These are phyloP conservation scores for Xylaria bambusicola DNA, from an alignment of 495 filamentous ascomycete genomes.

Conservation along the genomic window DNA sequence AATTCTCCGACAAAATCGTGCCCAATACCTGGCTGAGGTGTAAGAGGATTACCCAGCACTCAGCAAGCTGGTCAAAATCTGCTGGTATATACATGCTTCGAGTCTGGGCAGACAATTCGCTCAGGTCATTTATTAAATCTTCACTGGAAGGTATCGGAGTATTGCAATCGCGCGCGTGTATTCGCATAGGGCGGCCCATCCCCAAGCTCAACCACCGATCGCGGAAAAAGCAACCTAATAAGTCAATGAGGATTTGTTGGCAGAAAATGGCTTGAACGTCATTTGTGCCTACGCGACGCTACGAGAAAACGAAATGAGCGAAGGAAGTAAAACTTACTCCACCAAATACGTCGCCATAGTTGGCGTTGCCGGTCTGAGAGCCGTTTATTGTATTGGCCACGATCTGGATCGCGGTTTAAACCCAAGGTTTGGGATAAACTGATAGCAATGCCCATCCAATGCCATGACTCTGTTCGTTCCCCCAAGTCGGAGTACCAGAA, in stretches of 20 bases:
- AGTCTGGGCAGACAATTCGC: background rate
- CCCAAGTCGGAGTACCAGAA: constrained; percentile 29
- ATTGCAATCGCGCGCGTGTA: constrained; percentile 21
- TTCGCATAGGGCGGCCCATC: constrained; percentile 27
- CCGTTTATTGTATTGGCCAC: constrained; percentile 5
- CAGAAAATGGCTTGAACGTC: too few species aligned
- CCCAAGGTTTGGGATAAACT: constrained; percentile 28
- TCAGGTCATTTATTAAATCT: constrained; percentile 7
- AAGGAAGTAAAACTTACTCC: constrained; percentile 6
- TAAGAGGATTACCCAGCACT: background rate
- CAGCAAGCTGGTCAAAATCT: background rate
- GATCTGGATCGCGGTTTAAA: constrained; percentile 18
- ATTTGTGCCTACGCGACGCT: too few species aligned
- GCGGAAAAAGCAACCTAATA: constrained; percentile 20
- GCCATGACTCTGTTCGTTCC: constrained; percentile 27
- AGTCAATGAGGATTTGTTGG: background rate
- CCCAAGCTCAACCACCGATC: constrained; percentile 26
- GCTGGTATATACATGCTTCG: background rate
- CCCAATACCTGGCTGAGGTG: background rate
- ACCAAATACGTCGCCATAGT: constrained; percentile 27
- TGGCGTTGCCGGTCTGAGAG: constrained; percentile 8
- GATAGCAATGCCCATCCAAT: constrained; percentile 31
- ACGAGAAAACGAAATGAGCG: too few species aligned
- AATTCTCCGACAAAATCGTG: background rate
- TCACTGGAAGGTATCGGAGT: constrained; percentile 3